Evolutionary conservation across 1,284 basidiomycete genomes (phyloP).

Genomic region (Hortiboletus rubellus): DNA sequence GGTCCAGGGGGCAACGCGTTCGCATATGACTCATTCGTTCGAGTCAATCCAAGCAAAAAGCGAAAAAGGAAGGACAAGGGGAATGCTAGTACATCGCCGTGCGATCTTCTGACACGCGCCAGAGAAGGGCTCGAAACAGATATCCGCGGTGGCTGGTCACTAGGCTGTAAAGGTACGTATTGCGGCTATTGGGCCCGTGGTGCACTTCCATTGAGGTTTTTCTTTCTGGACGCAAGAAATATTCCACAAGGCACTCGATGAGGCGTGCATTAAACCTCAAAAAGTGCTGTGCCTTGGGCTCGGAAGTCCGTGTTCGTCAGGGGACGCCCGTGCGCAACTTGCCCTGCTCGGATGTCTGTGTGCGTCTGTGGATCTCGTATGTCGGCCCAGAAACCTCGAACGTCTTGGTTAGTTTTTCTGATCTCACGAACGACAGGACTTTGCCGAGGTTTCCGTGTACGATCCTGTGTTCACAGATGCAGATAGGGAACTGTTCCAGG

Average conservation of each 20-base stretch:
- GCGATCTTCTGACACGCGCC: slow-evolving; percentile 37
- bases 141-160: slow-evolving; percentile 42
- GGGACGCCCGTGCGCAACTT: slow-evolving; percentile 64
- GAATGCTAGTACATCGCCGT: slow-evolving; percentile 22
- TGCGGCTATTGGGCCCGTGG: slow-evolving; percentile 7
- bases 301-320: slow-evolving; percentile 62
- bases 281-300: slow-evolving; percentile 63
- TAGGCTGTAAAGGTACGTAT: slow-evolving; percentile 38
- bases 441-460: slow-evolving; percentile 51
- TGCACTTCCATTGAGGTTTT: not conserved
- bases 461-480: slow-evolving; percentile 70
- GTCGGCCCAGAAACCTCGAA: slow-evolving; percentile 32
- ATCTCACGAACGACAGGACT: slow-evolving; percentile 40
- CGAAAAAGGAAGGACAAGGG: slow-evolving; percentile 27
- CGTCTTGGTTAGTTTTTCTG: not conserved
- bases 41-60: slow-evolving; percentile 43
- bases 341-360: slow-evolving; percentile 60
- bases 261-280: slow-evolving; percentile 21
- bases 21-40: slow-evolving; percentile 41
- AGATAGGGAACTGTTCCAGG: slow-evolving; percentile 52
- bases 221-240: slow-evolving; percentile 31
- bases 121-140: slow-evolving; percentile 39
- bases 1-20: slow-evolving; percentile 26
- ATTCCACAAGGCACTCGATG: slow-evolving; percentile 37
- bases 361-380: slow-evolving; percentile 53